These are phyloP conservation scores for Anisodus acutangulus DNA, from an alignment of 257 asterid genomes.

Conservation along the genomic window DNA sequence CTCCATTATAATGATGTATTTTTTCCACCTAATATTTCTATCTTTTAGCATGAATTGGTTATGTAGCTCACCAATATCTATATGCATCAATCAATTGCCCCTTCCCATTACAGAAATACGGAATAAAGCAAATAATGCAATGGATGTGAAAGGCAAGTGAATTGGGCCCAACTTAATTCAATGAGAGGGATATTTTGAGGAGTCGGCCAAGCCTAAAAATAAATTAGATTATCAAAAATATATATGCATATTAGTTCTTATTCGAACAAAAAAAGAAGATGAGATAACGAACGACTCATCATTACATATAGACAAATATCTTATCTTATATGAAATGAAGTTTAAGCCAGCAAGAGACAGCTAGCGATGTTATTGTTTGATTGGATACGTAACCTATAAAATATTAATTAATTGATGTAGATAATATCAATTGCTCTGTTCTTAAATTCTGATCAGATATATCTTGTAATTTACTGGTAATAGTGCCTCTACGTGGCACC, in stretches of 20 bases:
- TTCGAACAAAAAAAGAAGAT: too few relatives aligned
- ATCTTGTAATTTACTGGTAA: too few relatives aligned
- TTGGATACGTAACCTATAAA: neutral
- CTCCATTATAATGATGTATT: neutral
- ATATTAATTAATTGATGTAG: neutral
- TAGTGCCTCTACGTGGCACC: neutral
- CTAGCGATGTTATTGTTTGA: neutral
- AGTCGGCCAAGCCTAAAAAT: neutral
- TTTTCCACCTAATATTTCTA: neutral
- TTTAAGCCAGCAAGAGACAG: neutral
- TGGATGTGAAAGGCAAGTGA: neutral
- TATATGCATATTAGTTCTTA: neutral
- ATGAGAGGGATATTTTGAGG: neutral
- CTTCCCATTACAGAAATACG: neutral
- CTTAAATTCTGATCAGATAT: too few relatives aligned
- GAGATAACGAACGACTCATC: neutral
- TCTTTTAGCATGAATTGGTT: neutral
- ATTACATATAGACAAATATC: neutral
- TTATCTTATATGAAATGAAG: neutral
- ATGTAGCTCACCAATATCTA: neutral
- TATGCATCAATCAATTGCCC: conserved; percentile 7
- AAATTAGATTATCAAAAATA: neutral
- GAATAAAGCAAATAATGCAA: conserved; percentile 9
- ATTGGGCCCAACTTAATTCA: neutral
- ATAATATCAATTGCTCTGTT: too few relatives aligned